phyloP scores from a whole-genome alignment of 2,329 filamentous ascomycete species.

The Trichoderma gracile region DNA sequence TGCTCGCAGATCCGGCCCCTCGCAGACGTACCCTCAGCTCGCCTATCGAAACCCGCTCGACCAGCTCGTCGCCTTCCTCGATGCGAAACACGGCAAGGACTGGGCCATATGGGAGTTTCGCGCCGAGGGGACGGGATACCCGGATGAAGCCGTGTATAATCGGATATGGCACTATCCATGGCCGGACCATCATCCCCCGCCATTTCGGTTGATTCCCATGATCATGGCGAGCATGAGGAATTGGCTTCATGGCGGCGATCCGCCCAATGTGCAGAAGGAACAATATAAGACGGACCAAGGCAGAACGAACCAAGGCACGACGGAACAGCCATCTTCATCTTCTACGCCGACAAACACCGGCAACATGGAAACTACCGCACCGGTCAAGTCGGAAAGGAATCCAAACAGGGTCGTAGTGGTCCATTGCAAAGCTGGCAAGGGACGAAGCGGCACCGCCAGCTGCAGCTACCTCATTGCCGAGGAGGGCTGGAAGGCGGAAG shows the following conservation, averaged over 20 bases:
- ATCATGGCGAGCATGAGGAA: constrained; percentile 92
- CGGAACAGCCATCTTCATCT: neutral
- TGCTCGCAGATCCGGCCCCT: constrained; percentile 76
- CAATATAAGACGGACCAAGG: neutral
- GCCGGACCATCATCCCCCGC: constrained; percentile 96
- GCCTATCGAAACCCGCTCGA: constrained; percentile 94
- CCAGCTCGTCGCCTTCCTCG: constrained; percentile 82
- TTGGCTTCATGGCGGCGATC: constrained; percentile 66
- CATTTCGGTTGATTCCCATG: constrained; percentile 82
- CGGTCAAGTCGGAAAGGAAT: constrained; percentile 38
- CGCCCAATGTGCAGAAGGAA: constrained; percentile 25
- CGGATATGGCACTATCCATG: constrained; percentile 90
- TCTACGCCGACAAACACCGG: neutral
- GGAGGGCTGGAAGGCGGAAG: constrained; percentile 60
- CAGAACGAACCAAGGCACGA: no score
- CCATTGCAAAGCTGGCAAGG: constrained; percentile 97
- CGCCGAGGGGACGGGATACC: constrained; percentile 93
- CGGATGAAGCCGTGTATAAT: constrained; percentile 82
- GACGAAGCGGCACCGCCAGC: constrained; percentile 81
- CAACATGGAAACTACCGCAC: neutral
- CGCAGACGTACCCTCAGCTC: constrained; percentile 82
- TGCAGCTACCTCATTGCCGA: constrained; percentile 91
- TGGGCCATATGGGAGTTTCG: constrained; percentile 99
- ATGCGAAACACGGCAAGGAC: constrained; percentile 75
- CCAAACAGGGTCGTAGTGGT: constrained; percentile 74